These are phyloP conservation scores for Mucor velutinosus DNA, from an alignment of 371 early-diverging fungal genomes.

Conservation along the genomic window DNA sequence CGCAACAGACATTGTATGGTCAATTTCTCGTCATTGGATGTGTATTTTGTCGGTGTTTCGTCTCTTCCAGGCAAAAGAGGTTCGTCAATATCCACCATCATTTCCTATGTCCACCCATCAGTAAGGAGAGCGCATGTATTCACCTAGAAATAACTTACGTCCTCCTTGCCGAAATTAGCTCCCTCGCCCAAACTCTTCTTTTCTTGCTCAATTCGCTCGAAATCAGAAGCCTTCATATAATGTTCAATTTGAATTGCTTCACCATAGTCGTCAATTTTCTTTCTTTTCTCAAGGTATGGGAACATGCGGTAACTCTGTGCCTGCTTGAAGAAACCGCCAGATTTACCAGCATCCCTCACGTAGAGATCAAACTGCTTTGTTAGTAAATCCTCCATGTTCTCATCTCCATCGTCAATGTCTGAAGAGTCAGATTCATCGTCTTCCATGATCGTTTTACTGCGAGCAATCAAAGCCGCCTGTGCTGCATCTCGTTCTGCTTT, in stretches of 20 bases:
- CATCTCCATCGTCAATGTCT: constrained; percentile 68
- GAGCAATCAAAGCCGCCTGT: constrained; percentile 71
- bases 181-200: constrained; percentile 46
- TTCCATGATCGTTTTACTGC: constrained; percentile 71
- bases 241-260: constrained; percentile 84
- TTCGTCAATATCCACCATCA: constrained; percentile 46
- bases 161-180: constrained; percentile 54
- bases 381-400: constrained; percentile 57
- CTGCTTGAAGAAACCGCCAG: constrained; percentile 81
- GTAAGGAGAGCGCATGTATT: neutral
- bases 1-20: constrained; percentile 69
- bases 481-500: constrained; percentile 74
- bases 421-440: constrained; percentile 70
- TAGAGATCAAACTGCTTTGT: constrained; percentile 77
- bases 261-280: constrained; percentile 93
- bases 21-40: constrained; percentile 57
- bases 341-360: constrained; percentile 70
- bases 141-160: constrained; percentile 18
- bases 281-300: constrained; percentile 81
- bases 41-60: constrained; percentile 79
- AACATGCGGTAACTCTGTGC: constrained; percentile 87
- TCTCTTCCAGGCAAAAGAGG: constrained; percentile 52
- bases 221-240: constrained; percentile 61
- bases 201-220: constrained; percentile 39
- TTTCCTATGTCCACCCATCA: constrained; percentile 22